Percentiles rank a stretch among this genome's conserved stretches.
Evolutionary conservation across 345 rosid genomes (phyloP).

Genomic region (Ailanthus altissimus): DNA sequence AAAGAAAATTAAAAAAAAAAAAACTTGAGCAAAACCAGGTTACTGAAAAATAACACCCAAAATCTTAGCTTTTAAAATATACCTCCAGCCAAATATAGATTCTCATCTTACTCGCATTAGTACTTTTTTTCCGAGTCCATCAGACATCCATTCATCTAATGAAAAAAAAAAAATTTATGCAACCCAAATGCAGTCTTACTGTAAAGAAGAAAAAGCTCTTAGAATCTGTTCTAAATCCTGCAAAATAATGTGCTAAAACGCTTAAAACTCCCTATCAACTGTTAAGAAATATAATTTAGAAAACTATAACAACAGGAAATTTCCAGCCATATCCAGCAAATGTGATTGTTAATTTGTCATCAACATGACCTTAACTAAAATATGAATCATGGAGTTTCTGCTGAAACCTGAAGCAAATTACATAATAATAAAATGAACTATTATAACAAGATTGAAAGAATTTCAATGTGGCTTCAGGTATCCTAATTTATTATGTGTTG

Average conservation of each 20-base stretch:
- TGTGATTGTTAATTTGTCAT: background rate
- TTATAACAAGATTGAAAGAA: background rate
- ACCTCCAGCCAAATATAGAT: background rate
- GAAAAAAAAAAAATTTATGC: too few relatives aligned
- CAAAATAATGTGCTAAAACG: background rate
- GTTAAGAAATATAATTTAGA: background rate
- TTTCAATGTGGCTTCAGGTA: background rate
- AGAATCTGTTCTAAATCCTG: too few relatives aligned
- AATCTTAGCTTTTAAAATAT: background rate
- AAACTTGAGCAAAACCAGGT: background rate
- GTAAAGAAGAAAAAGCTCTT: background rate
- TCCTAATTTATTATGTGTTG: background rate
- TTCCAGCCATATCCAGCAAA: background rate
- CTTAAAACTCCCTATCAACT: background rate
- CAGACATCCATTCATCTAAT: background rate
- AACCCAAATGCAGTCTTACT: too few relatives aligned
- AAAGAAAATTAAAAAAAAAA: too few relatives aligned
- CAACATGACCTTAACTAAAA: conserved; percentile 1
- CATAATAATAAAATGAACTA: background rate
- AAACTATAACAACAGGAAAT: too few relatives aligned
- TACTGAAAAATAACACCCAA: background rate
- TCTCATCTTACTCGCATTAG: background rate
- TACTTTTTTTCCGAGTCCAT: background rate
- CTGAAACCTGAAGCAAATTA: background rate
- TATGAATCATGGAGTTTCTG: background rate